Evolutionary conservation across 805 yeast species (phyloP).

Genomic region (Candida patagonica): DNA sequence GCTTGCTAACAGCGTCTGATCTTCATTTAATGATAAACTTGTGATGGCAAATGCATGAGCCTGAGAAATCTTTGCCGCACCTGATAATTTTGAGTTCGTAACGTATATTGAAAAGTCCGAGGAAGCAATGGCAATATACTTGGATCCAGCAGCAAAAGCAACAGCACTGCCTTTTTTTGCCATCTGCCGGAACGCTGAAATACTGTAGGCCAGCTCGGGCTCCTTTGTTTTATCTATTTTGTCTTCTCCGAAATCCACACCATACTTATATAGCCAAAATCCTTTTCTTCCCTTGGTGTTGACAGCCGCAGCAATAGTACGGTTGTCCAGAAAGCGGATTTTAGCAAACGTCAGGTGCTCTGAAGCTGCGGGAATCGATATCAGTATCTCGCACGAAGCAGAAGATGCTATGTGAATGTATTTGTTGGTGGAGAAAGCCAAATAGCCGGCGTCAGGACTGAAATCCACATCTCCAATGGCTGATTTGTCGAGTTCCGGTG

Average conservation of each 20-base stretch:
- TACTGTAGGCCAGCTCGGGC: not conserved
- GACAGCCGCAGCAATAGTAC: conserved; percentile 36
- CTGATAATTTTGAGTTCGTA: not conserved
- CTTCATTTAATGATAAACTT: conserved; percentile 55
- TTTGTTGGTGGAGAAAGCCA: not conserved
- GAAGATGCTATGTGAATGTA: conserved; percentile 45
- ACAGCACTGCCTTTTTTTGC: conserved; percentile 1
- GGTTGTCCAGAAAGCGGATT: conserved; percentile 32
- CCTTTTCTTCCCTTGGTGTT: conserved; percentile 34
- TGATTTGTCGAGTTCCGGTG: conserved; percentile 22
- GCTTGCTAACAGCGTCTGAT: conserved; percentile 58
- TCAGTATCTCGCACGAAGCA: conserved; percentile 33
- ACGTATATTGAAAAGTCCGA: conserved; percentile 51
- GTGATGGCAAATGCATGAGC: conserved; percentile 78
- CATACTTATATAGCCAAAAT: conserved; percentile 28
- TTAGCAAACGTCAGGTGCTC: conserved; percentile 29
- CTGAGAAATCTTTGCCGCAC: conserved; percentile 19
- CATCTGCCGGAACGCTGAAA: not conserved
- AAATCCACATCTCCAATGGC: conserved; percentile 58
- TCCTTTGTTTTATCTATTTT: conserved; percentile 1
- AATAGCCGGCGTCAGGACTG: conserved; percentile 2
- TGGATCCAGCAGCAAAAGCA: conserved; percentile 40
- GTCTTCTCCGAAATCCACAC: conserved; percentile 13
- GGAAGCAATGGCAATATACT: conserved; percentile 48
- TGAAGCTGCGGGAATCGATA: conserved; percentile 14